Conservation (phyloP, 768 basidiomycete species). For the Macrolepiota albuminosa region DNA sequence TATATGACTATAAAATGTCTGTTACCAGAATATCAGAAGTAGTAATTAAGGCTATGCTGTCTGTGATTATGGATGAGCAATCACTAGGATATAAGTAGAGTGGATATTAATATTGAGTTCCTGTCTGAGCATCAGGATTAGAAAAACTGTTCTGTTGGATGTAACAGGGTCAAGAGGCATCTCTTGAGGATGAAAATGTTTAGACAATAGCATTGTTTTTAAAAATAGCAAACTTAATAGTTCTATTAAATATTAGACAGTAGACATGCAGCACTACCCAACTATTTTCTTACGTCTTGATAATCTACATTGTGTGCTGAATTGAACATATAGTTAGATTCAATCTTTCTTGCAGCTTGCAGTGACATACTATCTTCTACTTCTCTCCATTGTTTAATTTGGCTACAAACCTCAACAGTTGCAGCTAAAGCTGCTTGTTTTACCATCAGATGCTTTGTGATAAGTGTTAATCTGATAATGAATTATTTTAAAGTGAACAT, state of each 20-base stretch:
- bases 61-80: background rate
- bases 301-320: constrained; percentile 97
- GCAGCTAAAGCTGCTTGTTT: constrained; percentile 84
- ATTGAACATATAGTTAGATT: constrained; percentile 8
- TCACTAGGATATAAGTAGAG: constrained; percentile 3
- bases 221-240: background rate
- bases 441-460: constrained; percentile 68
- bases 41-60: constrained; percentile 4
- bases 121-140: constrained; percentile 6
- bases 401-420: constrained; percentile 91
- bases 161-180: too few relatives aligned
- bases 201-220: background rate
- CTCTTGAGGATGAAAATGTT: too few relatives aligned
- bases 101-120: background rate
- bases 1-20: constrained; percentile 40
- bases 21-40: constrained; percentile 32
- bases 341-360: constrained; percentile 1
- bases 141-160: too few relatives aligned
- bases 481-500: constrained; percentile 90
- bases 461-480: constrained; percentile 80
- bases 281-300: constrained; percentile 83
- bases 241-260: constrained; percentile 30
- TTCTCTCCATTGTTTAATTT: constrained; percentile 98
- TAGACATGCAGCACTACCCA: constrained; percentile 75
- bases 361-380: constrained; percentile 90